phyloP scores from a whole-genome alignment of 345 rosid species.

The Citrus cavaleriei region DNA sequence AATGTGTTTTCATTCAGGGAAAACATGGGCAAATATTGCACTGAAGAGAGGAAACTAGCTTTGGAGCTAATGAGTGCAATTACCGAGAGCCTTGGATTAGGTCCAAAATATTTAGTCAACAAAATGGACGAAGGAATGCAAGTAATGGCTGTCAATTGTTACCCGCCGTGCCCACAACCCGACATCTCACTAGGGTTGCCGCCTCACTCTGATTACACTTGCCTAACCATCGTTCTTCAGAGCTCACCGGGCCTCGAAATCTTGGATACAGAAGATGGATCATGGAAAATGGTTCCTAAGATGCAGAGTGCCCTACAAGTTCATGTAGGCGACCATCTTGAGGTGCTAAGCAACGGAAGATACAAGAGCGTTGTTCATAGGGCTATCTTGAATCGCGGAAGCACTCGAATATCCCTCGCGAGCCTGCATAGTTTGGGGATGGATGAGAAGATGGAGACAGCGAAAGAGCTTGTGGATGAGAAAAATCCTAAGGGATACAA shows the following conservation, averaged over 20 bases:
- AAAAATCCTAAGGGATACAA: conserved; percentile 39
- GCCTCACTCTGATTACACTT: conserved; percentile 65
- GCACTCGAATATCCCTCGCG: conserved; percentile 50
- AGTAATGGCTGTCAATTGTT: conserved; percentile 52
- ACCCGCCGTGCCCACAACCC: conserved; percentile 60
- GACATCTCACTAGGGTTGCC: conserved; percentile 45
- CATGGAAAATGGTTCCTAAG: conserved; percentile 48
- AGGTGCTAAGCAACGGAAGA: conserved; percentile 65
- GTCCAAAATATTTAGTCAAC: conserved; percentile 32
- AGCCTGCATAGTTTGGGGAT: conserved; percentile 64
- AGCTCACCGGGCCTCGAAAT: conserved; percentile 56
- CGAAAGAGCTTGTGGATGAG: conserved; percentile 45
- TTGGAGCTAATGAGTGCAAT: conserved; percentile 44
- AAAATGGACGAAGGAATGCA: conserved; percentile 56
- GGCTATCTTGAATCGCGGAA: conserved; percentile 35
- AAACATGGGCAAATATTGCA: conserved; percentile 49
- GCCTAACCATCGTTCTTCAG: conserved; percentile 54
- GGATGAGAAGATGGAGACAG: conserved; percentile 59
- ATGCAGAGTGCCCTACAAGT: conserved; percentile 54
- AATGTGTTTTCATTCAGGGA: conserved; percentile 27
- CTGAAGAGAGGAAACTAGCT: conserved; percentile 36
- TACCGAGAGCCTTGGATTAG: conserved; percentile 51
- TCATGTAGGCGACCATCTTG: conserved; percentile 62
- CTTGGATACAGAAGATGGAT: conserved; percentile 25
- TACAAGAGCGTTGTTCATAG: conserved; percentile 58